Percentiles rank a stretch among this genome's conserved stretches.
Conservation (phyloP, 106 monocot species). For the Platanthera guangdongensis region DNA sequence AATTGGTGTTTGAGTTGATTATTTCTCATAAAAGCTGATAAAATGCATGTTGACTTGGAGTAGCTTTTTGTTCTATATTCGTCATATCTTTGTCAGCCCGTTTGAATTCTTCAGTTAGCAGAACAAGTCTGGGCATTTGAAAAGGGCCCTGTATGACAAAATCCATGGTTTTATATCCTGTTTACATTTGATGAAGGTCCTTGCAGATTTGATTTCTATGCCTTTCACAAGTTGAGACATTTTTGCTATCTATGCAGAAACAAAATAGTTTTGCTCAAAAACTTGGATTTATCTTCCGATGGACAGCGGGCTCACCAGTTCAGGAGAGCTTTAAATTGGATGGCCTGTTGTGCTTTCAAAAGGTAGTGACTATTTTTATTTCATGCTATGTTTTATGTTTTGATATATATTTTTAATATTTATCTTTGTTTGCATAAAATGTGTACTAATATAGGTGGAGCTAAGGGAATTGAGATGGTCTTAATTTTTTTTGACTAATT, state of each 20-base stretch:
- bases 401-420: not conserved
- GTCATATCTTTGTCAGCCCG: too few species aligned
- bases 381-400: not conserved
- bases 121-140: too few species aligned
- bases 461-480: too few species aligned
- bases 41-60: too few species aligned
- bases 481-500: too few species aligned
- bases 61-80: too few species aligned
- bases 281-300: conserved; percentile 84
- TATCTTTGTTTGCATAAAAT: not conserved
- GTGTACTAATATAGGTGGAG: too few species aligned
- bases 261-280: conserved; percentile 80
- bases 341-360: conserved; percentile 91
- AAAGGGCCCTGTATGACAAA: not conserved
- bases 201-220: not conserved
- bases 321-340: conserved; percentile 85
- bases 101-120: too few species aligned
- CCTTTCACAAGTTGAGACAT: conserved; percentile 59
- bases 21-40: too few species aligned
- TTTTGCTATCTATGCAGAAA: conserved; percentile 88
- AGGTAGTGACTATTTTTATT: conserved; percentile 28
- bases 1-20: too few species aligned
- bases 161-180: not conserved
- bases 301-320: conserved; percentile 59
- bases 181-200: not conserved